A percentile compares a stretch with the other conserved stretches of the same genome.
Evolutionary conservation across 2,329 filamentous ascomycete species (phyloP).

Genomic region (Tolypocladium sp.): DNA sequence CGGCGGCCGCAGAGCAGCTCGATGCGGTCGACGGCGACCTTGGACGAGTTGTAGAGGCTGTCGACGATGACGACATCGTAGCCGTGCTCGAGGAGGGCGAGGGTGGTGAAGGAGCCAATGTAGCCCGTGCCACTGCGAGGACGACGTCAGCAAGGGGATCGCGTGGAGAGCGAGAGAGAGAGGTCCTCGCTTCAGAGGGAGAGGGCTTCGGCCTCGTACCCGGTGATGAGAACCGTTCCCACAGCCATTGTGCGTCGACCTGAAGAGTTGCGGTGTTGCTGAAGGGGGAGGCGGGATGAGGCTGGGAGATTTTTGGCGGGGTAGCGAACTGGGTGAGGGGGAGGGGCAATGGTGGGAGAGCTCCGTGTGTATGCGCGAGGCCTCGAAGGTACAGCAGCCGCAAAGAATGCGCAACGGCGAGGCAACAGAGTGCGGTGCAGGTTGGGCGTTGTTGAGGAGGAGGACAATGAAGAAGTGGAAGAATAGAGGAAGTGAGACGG

Average conservation of each 20-base stretch:
- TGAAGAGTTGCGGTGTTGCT: background rate
- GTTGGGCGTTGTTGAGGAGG: background rate
- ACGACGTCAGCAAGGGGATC: background rate
- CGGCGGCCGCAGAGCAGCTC: conserved; percentile 87
- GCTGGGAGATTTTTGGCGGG: background rate
- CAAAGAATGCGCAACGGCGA: background rate
- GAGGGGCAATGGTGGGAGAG: background rate
- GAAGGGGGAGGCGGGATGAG: background rate
- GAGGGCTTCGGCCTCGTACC: conserved; percentile 42
- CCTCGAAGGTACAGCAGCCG: background rate
- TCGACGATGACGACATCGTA: conserved; percentile 97
- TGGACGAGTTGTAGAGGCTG: conserved; percentile 93
- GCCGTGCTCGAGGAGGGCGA: conserved; percentile 84
- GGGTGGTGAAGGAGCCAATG: conserved; percentile 94
- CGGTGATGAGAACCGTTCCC: conserved; percentile 84
- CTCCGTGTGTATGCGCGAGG: background rate
- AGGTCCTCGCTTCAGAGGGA: background rate
- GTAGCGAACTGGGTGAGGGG: background rate
- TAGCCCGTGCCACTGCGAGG: conserved; percentile 82
- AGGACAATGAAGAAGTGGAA: background rate
- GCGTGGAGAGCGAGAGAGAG: background rate
- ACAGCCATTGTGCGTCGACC: conserved; percentile 53
- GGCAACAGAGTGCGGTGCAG: background rate
- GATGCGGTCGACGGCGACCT: conserved; percentile 87
- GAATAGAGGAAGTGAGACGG: conserved; percentile 1